These are phyloP conservation scores for Cucurbita moschata DNA, from an alignment of 306 rosid genomes.

Conservation along the genomic window DNA sequence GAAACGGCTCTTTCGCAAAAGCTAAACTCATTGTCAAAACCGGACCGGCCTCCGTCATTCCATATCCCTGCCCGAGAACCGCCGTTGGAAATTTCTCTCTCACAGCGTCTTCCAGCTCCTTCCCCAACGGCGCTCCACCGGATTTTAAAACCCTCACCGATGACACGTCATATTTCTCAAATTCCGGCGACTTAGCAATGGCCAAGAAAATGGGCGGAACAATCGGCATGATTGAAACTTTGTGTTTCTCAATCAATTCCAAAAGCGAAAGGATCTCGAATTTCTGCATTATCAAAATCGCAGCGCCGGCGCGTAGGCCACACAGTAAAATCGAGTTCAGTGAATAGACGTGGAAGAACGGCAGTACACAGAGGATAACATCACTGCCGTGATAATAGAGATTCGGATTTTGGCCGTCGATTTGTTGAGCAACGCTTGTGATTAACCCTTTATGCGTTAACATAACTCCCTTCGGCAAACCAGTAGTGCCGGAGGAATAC, in stretches of 20 bases:
- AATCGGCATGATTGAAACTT: conserved; percentile 29
- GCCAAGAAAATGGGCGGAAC: conserved; percentile 63
- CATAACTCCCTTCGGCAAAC: conserved; percentile 81
- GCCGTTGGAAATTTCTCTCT: conserved; percentile 50
- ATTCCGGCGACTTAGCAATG: conserved; percentile 34
- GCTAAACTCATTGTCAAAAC: conserved; percentile 55
- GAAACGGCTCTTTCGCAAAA: conserved; percentile 24
- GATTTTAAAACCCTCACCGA: conserved; percentile 43
- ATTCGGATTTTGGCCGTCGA: conserved; percentile 77
- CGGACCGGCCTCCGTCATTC: conserved; percentile 96
- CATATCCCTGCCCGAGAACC: conserved; percentile 74
- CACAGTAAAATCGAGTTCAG: conserved; percentile 66
- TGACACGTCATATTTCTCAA: conserved; percentile 36
- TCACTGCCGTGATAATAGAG: conserved; percentile 32
- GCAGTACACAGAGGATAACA: conserved; percentile 53
- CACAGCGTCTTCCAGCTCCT: conserved; percentile 47
- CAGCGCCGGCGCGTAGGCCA: conserved; percentile 47
- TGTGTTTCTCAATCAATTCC: conserved; percentile 24
- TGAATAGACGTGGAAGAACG: conserved; percentile 61
- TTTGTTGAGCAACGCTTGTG: conserved; percentile 57
- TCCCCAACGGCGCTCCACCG: conserved; percentile 76
- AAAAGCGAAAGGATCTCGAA: conserved; percentile 41
- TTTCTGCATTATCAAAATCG: conserved; percentile 49
- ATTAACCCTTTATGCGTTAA: conserved; percentile 64
- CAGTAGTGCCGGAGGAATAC: conserved; percentile 67